Evolutionary conservation across 2,329 filamentous ascomycete genomes (phyloP).

Genomic region (Fusarium sp.): DNA sequence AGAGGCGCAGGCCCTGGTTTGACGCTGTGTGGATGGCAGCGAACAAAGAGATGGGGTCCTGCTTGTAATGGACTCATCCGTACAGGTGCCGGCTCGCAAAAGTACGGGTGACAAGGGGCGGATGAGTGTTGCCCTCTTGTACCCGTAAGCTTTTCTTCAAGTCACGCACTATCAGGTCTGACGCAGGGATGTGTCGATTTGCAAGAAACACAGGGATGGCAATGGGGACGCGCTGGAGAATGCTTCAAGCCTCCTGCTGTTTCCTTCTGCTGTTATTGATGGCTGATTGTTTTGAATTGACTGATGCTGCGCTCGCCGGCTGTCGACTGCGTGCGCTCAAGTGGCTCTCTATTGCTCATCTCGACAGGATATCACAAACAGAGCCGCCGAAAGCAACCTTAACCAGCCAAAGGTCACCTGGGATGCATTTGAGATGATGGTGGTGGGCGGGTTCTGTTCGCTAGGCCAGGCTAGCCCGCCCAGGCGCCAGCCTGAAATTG

Average conservation of each 20-base stretch:
- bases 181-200: constrained; percentile 30
- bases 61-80: constrained; percentile 15
- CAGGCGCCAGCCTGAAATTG: constrained; percentile 39
- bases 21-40: constrained; percentile 7
- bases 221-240: constrained; percentile 19
- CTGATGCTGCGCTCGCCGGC: constrained; percentile 18
- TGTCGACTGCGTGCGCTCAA: constrained; percentile 22
- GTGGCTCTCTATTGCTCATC: constrained; percentile 11
- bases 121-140: constrained; percentile 11
- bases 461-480: not conserved
- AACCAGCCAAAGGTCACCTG: constrained; percentile 17
- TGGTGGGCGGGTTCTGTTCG: constrained; percentile 9
- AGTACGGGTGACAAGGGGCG: constrained; percentile 37
- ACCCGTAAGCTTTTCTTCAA: constrained; percentile 1
- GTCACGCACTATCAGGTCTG: constrained; percentile 30
- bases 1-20: constrained; percentile 9
- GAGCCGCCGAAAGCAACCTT: constrained; percentile 23
- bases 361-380: constrained; percentile 21
- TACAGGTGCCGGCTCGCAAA: constrained; percentile 18
- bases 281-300: constrained; percentile 18
- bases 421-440: constrained; percentile 22
- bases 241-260: constrained; percentile 20
- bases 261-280: constrained; percentile 9
- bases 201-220: constrained; percentile 22
- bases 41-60: constrained; percentile 30